These are phyloP conservation scores for Rhodotorula graminis DNA, from an alignment of 768 basidiomycete species.

Conservation along the genomic window DNA sequence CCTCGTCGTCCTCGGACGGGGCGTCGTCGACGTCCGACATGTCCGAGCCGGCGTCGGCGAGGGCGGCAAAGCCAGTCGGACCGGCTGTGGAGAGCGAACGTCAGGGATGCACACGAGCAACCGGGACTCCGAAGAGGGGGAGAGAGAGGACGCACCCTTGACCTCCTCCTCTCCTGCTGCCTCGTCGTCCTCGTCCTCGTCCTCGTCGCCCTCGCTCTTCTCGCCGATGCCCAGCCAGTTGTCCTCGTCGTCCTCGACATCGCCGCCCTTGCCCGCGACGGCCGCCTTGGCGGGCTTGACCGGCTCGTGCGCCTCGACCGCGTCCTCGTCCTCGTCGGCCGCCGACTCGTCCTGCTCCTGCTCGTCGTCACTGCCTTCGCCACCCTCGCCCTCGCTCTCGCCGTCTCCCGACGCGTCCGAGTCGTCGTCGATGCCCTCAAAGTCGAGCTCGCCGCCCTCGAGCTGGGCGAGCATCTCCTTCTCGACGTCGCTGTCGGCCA, in stretches of 20 bases:
- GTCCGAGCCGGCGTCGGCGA: slow-evolving; percentile 48
- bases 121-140: neutral
- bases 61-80: slow-evolving; percentile 46
- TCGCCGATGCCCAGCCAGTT: slow-evolving; percentile 31
- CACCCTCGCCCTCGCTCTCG: slow-evolving; percentile 40
- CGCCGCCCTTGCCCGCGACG: neutral
- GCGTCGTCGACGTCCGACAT: slow-evolving; percentile 47
- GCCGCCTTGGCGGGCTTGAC: neutral
- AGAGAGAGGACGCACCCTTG: slow-evolving; percentile 45
- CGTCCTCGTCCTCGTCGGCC: slow-evolving; percentile 23
- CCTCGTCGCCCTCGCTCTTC: slow-evolving; percentile 28
- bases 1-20: slow-evolving; percentile 48
- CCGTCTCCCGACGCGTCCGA: slow-evolving; percentile 9
- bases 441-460: slow-evolving; percentile 16
- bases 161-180: slow-evolving; percentile 44
- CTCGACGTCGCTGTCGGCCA: slow-evolving; percentile 19
- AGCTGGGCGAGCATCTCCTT: slow-evolving; percentile 24
- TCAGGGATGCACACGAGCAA: slow-evolving; percentile 20
- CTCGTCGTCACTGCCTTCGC: slow-evolving; percentile 22
- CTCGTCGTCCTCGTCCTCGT: slow-evolving; percentile 32
- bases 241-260: slow-evolving; percentile 42
- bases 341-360: slow-evolving; percentile 43
- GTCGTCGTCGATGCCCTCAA: slow-evolving; percentile 20
- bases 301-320: slow-evolving; percentile 20
- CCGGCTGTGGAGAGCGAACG: slow-evolving; percentile 25